phyloP scores from a whole-genome alignment of 2,329 filamentous ascomycete species.

The Fusarium gaditjirri region DNA sequence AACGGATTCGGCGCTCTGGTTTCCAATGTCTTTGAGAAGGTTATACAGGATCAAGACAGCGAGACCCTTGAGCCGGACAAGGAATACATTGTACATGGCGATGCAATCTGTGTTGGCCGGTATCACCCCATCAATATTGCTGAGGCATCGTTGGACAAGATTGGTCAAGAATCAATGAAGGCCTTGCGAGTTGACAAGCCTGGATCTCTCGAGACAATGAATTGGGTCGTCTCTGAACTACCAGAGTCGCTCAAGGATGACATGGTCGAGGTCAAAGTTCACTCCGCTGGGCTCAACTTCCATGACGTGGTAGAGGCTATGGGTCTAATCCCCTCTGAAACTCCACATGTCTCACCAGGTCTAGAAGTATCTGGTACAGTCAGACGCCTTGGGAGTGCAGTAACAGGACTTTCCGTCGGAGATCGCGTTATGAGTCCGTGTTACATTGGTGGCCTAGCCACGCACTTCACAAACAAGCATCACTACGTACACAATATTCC shows the following conservation, averaged over 20 bases:
- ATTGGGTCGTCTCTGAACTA: no score
- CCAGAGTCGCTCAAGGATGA: no score
- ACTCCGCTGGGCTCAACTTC: slow-evolving; percentile 13
- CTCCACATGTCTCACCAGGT: not conserved
- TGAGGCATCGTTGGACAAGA: not conserved
- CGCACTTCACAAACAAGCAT: slow-evolving; percentile 2
- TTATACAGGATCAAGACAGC: not conserved
- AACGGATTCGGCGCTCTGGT: no score
- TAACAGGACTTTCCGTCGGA: slow-evolving; percentile 21
- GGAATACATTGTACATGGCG: slow-evolving; percentile 1
- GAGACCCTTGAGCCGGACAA: slow-evolving; percentile 6
- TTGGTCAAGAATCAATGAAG: no score
- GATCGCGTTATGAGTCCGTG: slow-evolving; percentile 37
- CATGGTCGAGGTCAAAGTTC: no score
- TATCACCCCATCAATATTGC: not conserved
- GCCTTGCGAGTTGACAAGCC: not conserved
- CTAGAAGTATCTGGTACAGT: slow-evolving; percentile 2
- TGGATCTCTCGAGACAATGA: slow-evolving; percentile 1
- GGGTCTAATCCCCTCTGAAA: slow-evolving; percentile 1
- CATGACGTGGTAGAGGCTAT: slow-evolving; percentile 11
- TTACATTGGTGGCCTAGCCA: slow-evolving; percentile 5
- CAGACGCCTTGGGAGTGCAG: not conserved
- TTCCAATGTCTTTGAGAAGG: not conserved
- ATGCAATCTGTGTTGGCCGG: not conserved
- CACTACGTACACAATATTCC: slow-evolving; percentile 48